Evolutionary conservation across 768 basidiomycete species (phyloP).

Genomic region (Tricholoma matsutake): DNA sequence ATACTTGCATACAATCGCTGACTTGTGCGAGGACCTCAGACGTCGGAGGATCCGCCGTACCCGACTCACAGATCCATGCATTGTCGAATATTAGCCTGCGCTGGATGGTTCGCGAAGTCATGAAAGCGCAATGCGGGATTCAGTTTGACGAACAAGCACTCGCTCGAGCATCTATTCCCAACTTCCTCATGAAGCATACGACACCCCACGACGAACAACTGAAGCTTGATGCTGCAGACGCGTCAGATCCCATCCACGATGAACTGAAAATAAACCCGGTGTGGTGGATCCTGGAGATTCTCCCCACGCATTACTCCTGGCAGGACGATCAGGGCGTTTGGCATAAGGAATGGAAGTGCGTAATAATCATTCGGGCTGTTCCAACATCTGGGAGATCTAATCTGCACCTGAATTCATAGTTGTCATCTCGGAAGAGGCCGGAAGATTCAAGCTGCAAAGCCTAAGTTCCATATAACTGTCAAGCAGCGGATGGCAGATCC

Average conservation of each 20-base stretch:
- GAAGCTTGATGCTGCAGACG: slow-evolving; percentile 33
- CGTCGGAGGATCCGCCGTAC: slow-evolving; percentile 63
- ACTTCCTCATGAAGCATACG: slow-evolving; percentile 8
- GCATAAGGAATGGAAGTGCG: slow-evolving; percentile 56
- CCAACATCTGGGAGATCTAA: neutral
- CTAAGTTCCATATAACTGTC: slow-evolving; percentile 65
- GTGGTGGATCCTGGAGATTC: slow-evolving; percentile 76
- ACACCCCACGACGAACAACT: slow-evolving; percentile 8
- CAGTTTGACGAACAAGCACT: slow-evolving; percentile 53
- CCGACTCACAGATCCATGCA: slow-evolving; percentile 38
- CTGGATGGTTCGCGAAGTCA: slow-evolving; percentile 78
- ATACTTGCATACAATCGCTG: neutral
- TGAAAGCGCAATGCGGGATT: slow-evolving; percentile 55
- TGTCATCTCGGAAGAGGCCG: slow-evolving; percentile 59
- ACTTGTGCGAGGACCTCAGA: slow-evolving; percentile 36
- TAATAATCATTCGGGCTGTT: slow-evolving; percentile 1
- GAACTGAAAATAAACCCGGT: slow-evolving; percentile 35
- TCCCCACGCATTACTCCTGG: slow-evolving; percentile 52
- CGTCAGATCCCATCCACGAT: slow-evolving; percentile 55
- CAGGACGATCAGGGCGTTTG: slow-evolving; percentile 56
- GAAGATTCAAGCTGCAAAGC: slow-evolving; percentile 38
- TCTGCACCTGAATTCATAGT: slow-evolving; percentile 23
- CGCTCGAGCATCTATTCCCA: slow-evolving; percentile 36
- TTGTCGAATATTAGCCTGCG: slow-evolving; percentile 63
- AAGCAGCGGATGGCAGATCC: slow-evolving; percentile 50